phyloP scores from a whole-genome alignment of 202 grass and related monocot species.

The Schoenoplectus tabernaemontani region DNA sequence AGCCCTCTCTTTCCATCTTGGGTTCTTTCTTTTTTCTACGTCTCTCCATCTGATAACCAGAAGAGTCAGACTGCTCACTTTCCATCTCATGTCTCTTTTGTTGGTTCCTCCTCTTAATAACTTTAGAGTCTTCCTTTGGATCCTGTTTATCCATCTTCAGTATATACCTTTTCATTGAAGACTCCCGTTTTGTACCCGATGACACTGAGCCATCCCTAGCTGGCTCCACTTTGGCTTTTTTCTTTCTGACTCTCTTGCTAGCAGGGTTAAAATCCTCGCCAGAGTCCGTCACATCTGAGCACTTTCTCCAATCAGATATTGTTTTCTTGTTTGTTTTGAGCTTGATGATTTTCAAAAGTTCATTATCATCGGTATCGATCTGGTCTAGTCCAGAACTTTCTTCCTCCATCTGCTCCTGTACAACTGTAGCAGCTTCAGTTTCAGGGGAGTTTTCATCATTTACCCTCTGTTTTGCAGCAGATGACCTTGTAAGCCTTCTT shows the following conservation, averaged over 20 bases:
- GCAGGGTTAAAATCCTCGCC: slow-evolving; percentile 10
- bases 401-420: slow-evolving; percentile 26
- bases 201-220: slow-evolving; percentile 40
- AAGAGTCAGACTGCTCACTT: slow-evolving; percentile 31
- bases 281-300: background rate
- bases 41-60: background rate
- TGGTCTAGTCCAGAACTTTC: slow-evolving; percentile 19
- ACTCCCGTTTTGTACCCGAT: slow-evolving; percentile 39
- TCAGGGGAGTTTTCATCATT: slow-evolving; percentile 24
- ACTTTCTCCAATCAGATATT: slow-evolving; percentile 7
- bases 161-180: slow-evolving; percentile 31
- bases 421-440: slow-evolving; percentile 4
- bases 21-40: slow-evolving; percentile 7
- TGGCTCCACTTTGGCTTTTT: slow-evolving; percentile 30
- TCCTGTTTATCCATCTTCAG: slow-evolving; percentile 23
- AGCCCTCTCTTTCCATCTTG: background rate
- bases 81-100: slow-evolving; percentile 21
- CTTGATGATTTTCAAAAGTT: background rate
- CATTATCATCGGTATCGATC: slow-evolving; percentile 1
- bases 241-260: slow-evolving; percentile 27
- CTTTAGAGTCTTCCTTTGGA: slow-evolving; percentile 17
- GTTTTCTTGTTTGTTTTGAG: background rate
- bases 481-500: slow-evolving; percentile 74
- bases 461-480: slow-evolving; percentile 45
- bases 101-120: slow-evolving; percentile 15